phyloP scores from a whole-genome alignment of 768 basidiomycete species.

The Guyanaporus albipodus region DNA sequence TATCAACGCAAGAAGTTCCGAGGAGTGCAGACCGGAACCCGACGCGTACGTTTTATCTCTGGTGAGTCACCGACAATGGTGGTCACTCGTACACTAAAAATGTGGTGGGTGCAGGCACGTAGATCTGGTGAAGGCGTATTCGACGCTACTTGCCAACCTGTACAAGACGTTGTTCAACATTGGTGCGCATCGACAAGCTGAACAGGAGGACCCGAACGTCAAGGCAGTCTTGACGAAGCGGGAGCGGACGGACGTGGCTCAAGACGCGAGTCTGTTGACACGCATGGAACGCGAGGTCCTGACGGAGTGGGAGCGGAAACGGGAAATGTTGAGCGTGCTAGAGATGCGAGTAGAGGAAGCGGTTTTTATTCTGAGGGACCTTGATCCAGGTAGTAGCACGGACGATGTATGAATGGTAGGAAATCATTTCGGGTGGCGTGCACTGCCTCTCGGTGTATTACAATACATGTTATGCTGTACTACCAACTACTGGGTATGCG shows the following conservation, averaged over 20 bases:
- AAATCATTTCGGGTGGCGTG: too few relatives aligned
- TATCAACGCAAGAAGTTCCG: slow-evolving; percentile 92
- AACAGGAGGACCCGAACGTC: slow-evolving; percentile 62
- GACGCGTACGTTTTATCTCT: slow-evolving; percentile 85
- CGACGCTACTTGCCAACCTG: slow-evolving; percentile 66
- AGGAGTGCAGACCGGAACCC: slow-evolving; percentile 89
- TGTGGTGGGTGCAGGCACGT: slow-evolving; percentile 64
- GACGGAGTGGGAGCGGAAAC: slow-evolving; percentile 67
- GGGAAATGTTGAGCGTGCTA: slow-evolving; percentile 70
- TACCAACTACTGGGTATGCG: too few relatives aligned
- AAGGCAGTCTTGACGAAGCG: slow-evolving; percentile 76
- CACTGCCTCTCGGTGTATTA: too few relatives aligned
- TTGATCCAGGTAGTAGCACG: slow-evolving; percentile 46
- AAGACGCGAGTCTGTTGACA: slow-evolving; percentile 65
- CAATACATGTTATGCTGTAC: too few relatives aligned
- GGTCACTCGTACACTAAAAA: background rate
- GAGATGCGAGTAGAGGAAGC: slow-evolving; percentile 86
- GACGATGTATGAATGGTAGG: too few relatives aligned
- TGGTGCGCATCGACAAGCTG: slow-evolving; percentile 63
- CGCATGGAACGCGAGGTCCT: slow-evolving; percentile 74
- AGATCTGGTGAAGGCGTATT: slow-evolving; percentile 79
- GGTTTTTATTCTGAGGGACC: slow-evolving; percentile 85
- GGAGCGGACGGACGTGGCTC: slow-evolving; percentile 79
- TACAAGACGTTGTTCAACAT: slow-evolving; percentile 94
- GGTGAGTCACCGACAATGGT: slow-evolving; percentile 43